These are phyloP conservation scores for Delphinella strobiligena DNA, from an alignment of 2,329 filamentous ascomycete species.

Conservation along the genomic window DNA sequence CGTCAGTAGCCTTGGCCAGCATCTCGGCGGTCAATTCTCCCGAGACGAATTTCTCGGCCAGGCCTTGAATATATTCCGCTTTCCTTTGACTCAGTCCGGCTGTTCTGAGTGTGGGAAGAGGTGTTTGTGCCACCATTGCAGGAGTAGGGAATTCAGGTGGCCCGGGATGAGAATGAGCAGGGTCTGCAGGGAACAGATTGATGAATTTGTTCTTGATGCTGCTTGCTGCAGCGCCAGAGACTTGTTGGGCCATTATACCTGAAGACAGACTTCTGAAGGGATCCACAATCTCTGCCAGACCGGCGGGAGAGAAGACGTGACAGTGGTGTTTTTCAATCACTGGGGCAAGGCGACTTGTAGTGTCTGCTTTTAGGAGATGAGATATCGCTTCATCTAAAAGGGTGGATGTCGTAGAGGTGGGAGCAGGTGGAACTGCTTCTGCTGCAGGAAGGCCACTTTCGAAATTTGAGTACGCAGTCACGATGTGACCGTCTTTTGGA, in stretches of 20 bases:
- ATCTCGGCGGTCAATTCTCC: conserved; percentile 67
- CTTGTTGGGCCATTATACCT: conserved; percentile 92
- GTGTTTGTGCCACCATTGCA: conserved; percentile 51
- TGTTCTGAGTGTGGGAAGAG: conserved; percentile 59
- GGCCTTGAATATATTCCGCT: conserved; percentile 82
- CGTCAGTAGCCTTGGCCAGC: conserved; percentile 68
- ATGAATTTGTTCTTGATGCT: conserved; percentile 83
- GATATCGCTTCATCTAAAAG: conserved; percentile 64
- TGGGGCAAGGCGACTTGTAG: conserved; percentile 47
- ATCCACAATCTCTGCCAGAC: conserved; percentile 73
- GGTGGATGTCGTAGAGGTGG: conserved; percentile 52
- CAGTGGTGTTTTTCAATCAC: conserved; percentile 68
- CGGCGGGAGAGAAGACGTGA: conserved; percentile 65
- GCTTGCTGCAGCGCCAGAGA: conserved; percentile 80
- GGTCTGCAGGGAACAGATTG: conserved; percentile 47
- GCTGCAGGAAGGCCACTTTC: conserved; percentile 24
- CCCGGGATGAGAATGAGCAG: conserved; percentile 16
- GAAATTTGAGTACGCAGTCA: conserved; percentile 35
- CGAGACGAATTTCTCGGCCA: conserved; percentile 66
- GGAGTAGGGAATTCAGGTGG: conserved; percentile 58
- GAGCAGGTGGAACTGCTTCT: conserved; percentile 24
- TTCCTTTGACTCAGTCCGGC: conserved; percentile 89
- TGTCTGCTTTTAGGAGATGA: conserved; percentile 62
- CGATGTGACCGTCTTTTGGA: conserved; percentile 53
- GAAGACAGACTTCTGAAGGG: conserved; percentile 75